Conservation (phyloP, 2,329 filamentous ascomycete species). For the Ceratocystis cacaofunesta region DNA sequence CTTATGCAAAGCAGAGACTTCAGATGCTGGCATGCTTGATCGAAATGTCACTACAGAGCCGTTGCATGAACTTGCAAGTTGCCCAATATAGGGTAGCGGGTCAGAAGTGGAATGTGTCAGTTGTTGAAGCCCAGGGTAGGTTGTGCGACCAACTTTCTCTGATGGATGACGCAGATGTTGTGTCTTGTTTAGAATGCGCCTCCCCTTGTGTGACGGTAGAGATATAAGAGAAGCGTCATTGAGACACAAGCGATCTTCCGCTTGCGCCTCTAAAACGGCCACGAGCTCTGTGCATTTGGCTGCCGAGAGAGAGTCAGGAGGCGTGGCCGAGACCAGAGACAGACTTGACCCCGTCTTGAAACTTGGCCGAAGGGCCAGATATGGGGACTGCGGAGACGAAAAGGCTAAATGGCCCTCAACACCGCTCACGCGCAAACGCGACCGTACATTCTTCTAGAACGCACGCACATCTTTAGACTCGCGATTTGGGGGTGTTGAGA, state of each 20-base stretch:
- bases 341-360: not conserved
- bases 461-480: slow-evolving; percentile 14
- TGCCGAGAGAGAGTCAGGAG: not conserved
- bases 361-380: not conserved
- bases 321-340: not conserved
- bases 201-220: not conserved
- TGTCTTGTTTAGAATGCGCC: not conserved
- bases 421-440: slow-evolving; percentile 15
- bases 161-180: not conserved
- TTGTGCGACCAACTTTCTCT: not conserved
- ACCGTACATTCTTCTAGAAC: slow-evolving; percentile 18
- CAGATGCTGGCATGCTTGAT: not conserved
- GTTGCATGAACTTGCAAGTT: not conserved
- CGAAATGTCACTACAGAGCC: not conserved
- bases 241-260: not conserved
- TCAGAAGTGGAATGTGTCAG: not conserved
- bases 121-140: not conserved
- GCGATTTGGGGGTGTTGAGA: slow-evolving; percentile 11
- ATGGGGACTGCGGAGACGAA: not conserved
- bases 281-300: not conserved
- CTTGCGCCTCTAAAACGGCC: not conserved
- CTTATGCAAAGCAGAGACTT: not conserved
- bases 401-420: not conserved
- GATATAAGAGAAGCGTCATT: not conserved
- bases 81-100: not conserved